phyloP scores from a whole-genome alignment of 2,329 filamentous ascomycete species.

The Penicillium sp. region DNA sequence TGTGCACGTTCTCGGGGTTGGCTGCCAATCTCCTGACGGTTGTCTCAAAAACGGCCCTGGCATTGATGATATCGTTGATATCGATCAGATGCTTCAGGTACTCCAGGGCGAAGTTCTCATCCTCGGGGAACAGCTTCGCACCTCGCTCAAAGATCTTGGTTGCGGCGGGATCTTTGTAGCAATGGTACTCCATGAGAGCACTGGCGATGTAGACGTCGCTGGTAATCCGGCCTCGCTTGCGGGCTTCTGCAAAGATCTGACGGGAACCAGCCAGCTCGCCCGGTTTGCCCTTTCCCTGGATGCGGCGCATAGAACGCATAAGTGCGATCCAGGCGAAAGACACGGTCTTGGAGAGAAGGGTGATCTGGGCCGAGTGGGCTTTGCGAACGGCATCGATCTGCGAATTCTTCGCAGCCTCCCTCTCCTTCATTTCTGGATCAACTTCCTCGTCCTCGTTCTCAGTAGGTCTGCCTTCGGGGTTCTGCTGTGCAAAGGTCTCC shows the following conservation, averaged over 20 bases:
- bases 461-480: conserved; percentile 32
- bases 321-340: conserved; percentile 94
- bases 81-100: conserved; percentile 93
- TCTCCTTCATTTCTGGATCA: conserved; percentile 51
- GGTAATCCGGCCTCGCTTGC: conserved; percentile 80
- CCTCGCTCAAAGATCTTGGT: conserved; percentile 96
- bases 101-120: conserved; percentile 89
- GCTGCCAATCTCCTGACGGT: conserved; percentile 78
- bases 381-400: conserved; percentile 61
- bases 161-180: conserved; percentile 89
- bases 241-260: conserved; percentile 84
- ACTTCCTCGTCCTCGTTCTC: conserved; percentile 53
- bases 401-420: conserved; percentile 52
- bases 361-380: conserved; percentile 69
- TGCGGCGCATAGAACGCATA: conserved; percentile 87
- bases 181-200: conserved; percentile 89
- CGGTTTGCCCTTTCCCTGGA: conserved; percentile 79
- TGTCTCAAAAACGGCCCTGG: conserved; percentile 92
- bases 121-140: conserved; percentile 87
- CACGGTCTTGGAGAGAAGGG: conserved; percentile 76
- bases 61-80: conserved; percentile 91
- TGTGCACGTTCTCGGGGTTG: conserved; percentile 70
- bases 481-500: conserved; percentile 50
- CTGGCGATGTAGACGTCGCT: conserved; percentile 94
- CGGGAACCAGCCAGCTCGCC: conserved; percentile 71